A percentile compares a stretch with the other conserved stretches of the same genome.
phyloP scores from a whole-genome alignment of 1,284 basidiomycete genomes.

The Ceratobasidium theobromae region DNA sequence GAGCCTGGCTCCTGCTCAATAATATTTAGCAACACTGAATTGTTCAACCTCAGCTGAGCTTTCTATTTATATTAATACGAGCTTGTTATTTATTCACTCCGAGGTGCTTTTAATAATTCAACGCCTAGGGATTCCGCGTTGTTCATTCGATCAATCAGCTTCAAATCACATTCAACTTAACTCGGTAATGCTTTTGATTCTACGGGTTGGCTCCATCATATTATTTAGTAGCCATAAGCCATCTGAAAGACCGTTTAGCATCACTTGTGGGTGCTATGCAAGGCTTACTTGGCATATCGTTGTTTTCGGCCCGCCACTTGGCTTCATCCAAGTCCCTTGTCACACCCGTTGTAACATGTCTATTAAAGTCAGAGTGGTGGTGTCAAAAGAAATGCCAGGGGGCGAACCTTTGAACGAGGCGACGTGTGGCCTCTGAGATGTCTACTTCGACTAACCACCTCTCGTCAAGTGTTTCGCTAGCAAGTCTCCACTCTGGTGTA shows the following conservation, averaged over 20 bases:
- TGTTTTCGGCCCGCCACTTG: slow-evolving; percentile 66
- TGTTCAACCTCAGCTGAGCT: no score
- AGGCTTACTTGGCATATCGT: slow-evolving; percentile 72
- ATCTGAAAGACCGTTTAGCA: slow-evolving; percentile 33
- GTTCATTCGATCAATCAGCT: not conserved
- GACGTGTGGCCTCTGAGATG: slow-evolving; percentile 56
- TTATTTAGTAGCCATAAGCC: slow-evolving; percentile 39
- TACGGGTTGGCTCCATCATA: slow-evolving; percentile 39
- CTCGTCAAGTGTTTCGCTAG: slow-evolving; percentile 69
- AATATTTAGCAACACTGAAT: no score
- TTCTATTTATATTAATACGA: no score
- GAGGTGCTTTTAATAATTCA: no score
- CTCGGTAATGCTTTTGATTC: slow-evolving; percentile 38
- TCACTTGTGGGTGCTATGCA: not conserved
- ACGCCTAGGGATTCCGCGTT: not conserved
- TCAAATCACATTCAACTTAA: not conserved
- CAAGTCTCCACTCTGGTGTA: slow-evolving; percentile 70
- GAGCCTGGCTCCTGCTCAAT: no score
- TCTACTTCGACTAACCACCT: slow-evolving; percentile 75
- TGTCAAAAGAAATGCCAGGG: not conserved
- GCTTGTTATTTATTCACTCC: no score
- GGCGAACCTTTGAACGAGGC: slow-evolving; percentile 56
- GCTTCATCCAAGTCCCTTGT: slow-evolving; percentile 67
- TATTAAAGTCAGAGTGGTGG: not conserved
- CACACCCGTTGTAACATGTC: slow-evolving; percentile 77